Base-by-base conservation (phyloP, 139 green algal genomes). In the Pleodorina starrii region DNA sequence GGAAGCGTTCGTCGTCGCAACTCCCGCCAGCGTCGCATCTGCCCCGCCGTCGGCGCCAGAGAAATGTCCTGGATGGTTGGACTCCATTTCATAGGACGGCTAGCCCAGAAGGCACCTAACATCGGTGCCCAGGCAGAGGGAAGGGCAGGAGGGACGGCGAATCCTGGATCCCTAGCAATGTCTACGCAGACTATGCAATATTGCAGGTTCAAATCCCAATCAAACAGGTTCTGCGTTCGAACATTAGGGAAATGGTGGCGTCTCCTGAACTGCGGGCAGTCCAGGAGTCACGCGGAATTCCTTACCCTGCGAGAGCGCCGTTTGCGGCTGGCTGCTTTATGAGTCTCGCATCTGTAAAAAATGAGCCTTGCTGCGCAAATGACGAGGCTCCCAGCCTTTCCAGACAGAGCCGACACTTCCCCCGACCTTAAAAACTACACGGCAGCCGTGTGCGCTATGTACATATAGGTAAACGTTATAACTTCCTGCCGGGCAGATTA, bases 1-100 rank as follows among this genome's bases (percentile, higher is more conserved):
- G 14, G 16, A 77, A 77, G 69, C 36, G 35, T 77, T 77, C 36
- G 69, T n/a, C 57, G 12, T 25, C 68, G 68, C 68, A 10, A 76
- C 68, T 76, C 3, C 68, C 10, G 36, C 35, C 16, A 76, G 36
- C 68, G 4, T 10, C 68, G 25, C 16, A 76, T 76, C 57, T 59
- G 19, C 38, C 57, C 57, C 72, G 72, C 40, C 35, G 42, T 38
- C 72, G 14, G 19, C 25, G 0, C 40, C 72, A 51, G 35, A 36
- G 35, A 80, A 1, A 59, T 5, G 0, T 80, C 32, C 72, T 40
- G 40, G 9, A 57, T 19, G 7, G 23, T 38, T 59, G 17, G 38
- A 38, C 72, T 80, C 72, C 72, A 80, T 80, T n/a, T 48, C 72
- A 42, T 80, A 54, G n/a, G n/a, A 48, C 40, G 35, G n/a, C 38